A percentile compares a stretch with the other conserved stretches of the same genome.
These are phyloP conservation scores for Blepharisma stoltei DNA, from an alignment of 73 alveolate genomes.

Conservation along the genomic window DNA sequence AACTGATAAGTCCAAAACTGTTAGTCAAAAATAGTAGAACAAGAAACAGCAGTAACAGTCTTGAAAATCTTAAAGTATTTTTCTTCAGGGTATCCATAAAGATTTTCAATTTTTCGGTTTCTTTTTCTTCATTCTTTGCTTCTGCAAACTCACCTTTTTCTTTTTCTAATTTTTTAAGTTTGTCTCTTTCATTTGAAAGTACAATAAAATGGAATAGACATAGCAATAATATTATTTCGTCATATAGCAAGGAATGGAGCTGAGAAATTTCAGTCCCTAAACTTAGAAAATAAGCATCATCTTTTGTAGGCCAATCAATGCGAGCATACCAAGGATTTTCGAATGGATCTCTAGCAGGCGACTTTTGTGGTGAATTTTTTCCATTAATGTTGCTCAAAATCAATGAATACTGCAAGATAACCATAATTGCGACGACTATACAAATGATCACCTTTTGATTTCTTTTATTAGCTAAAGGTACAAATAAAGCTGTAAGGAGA, in stretches of 20 bases:
- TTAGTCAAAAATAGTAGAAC: no score
- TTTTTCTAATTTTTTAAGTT: no score
- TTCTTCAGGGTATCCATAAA: no score
- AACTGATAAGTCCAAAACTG: no score
- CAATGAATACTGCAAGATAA: not conserved
- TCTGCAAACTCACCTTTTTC: no score
- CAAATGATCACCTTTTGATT: not conserved
- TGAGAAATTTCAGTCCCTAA: slow-evolving; percentile 8
- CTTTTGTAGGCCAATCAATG: slow-evolving; percentile 16
- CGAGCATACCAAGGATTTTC: slow-evolving; percentile 22
- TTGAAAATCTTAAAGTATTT: no score
- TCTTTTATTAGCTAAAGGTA: not conserved
- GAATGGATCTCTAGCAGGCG: not conserved
- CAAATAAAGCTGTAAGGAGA: not conserved
- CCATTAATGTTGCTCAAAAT: not conserved
- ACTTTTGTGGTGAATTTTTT: not conserved
- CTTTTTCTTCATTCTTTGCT: no score
- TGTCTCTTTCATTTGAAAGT: no score
- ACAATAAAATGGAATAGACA: no score
- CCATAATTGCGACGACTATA: not conserved
- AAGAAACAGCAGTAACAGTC: no score
- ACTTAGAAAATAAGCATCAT: slow-evolving; percentile 13
- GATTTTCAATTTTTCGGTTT: no score
- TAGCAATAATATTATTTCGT: no score
- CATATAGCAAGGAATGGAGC: not conserved